Evolutionary conservation across 306 rosid species (phyloP).

Genomic region (Ziziphus jujuba): DNA sequence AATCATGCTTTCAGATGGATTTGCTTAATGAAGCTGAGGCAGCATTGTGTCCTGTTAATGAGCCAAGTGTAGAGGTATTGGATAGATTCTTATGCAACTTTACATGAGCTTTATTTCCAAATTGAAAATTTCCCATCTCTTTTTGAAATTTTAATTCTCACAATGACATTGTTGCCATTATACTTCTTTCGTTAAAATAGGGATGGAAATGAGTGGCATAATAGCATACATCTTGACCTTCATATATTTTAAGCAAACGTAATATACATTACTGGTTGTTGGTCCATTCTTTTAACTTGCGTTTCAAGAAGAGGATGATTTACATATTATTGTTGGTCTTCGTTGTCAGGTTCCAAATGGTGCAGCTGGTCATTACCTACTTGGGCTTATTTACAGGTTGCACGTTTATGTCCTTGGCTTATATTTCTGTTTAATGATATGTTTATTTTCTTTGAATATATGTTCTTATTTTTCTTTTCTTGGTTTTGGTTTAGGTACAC

Average conservation of each 20-base stretch:
- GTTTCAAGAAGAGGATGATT: conserved; percentile 16
- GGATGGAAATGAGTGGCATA: conserved; percentile 5
- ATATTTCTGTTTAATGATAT: neutral
- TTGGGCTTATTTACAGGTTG: conserved; percentile 95
- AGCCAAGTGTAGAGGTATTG: conserved; percentile 80
- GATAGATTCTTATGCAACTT: conserved; percentile 1
- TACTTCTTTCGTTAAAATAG: neutral
- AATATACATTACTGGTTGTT: neutral
- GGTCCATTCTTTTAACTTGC: neutral
- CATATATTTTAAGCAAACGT: neutral
- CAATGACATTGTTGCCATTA: neutral
- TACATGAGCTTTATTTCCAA: neutral
- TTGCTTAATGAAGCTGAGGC: conserved; percentile 91
- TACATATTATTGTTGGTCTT: conserved; percentile 22
- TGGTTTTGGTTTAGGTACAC: conserved; percentile 48
- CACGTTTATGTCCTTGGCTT: conserved; percentile 10
- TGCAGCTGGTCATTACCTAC: conserved; percentile 95
- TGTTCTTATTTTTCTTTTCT: conserved; percentile 10
- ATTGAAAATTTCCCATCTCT: neutral
- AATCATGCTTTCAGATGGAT: conserved; percentile 97
- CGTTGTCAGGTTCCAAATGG: conserved; percentile 87
- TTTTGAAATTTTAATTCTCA: conserved; percentile 2
- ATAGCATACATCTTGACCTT: neutral
- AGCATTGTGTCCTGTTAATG: conserved; percentile 81
- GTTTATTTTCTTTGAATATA: neutral